phyloP scores from a whole-genome alignment of 2,329 filamentous ascomycete genomes.

The Diaporthe capsici region DNA sequence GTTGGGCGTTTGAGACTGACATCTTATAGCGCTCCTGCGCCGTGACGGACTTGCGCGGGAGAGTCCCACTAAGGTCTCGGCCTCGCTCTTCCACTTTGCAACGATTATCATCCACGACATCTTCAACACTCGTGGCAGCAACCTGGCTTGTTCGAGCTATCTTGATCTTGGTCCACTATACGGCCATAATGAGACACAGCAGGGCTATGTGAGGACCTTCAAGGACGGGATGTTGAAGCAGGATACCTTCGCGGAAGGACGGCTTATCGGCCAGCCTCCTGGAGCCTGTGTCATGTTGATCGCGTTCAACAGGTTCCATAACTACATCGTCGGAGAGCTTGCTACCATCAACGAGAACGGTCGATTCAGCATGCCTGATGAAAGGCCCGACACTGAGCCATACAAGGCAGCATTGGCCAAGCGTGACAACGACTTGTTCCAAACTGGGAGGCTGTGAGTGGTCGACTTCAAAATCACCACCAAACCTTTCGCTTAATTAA shows the following conservation, averaged over 20 bases:
- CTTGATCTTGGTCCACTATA: slow-evolving; percentile 7
- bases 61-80: slow-evolving; percentile 7
- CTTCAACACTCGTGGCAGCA: background rate
- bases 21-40: background rate
- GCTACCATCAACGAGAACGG: background rate
- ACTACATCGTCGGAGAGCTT: slow-evolving; percentile 16
- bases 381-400: background rate
- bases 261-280: background rate
- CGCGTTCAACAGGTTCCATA: slow-evolving; percentile 12
- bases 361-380: background rate
- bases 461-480: background rate
- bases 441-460: slow-evolving; percentile 13
- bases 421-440: slow-evolving; percentile 9
- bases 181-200: background rate
- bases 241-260: slow-evolving; percentile 1
- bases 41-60: background rate
- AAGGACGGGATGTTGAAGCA: slow-evolving; percentile 10
- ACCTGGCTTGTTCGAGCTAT: slow-evolving; percentile 1
- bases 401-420: slow-evolving; percentile 4
- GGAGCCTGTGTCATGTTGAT: slow-evolving; percentile 14
- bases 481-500: no score
- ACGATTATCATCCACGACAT: slow-evolving; percentile 17
- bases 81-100: slow-evolving; percentile 12
- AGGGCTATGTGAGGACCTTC: background rate
- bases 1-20: background rate